Base-by-base conservation (phyloP, 2,329 filamentous ascomycete genomes). In the Fusarium tuaranense region DNA sequence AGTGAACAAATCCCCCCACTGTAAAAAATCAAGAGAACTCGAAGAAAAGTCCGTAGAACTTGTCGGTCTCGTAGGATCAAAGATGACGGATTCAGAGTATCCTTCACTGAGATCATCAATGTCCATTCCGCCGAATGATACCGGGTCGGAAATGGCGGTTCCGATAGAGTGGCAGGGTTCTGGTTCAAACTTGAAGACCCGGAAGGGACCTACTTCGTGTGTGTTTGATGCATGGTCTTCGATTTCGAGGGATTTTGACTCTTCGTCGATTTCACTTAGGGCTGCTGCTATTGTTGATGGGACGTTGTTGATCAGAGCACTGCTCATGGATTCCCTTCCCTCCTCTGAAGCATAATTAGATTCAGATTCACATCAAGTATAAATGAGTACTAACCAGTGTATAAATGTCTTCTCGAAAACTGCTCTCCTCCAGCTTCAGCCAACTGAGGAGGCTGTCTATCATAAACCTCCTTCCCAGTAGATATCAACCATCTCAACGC, bases 1-100 rank as follows among this genome's bases (percentile, higher is more conserved):
- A 1, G 74, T 77, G 39, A 77, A 77, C 2, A 77, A 63, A 18
- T 77, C 75, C 0, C 67, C 68, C 75, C 75, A 77, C 38, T 77
- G 75, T 0, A 77, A 27, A 20, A 76, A 77, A 5, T 77, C 75
- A 0, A 76, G 57, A 0, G 73, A 73, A 0, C 46, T 71, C 0
- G 73, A 48, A 2, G 67, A 55, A 1, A 65, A 70, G 10, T 76
- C 73, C 4, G 58, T 74, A 0, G 63, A 22, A 1, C 18, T n/a
- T 0, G 14, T 5, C 0, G 46, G 25, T 6, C 34, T 32, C 1
- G 22, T 34, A 5, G 48, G 14, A 2, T 60, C 63, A 7, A 36
- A 58, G 1, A 39, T 63, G 1, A 57, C 14, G 0, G 51, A 27
- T 9, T 76, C 75, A 8, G 67, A 55, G 27, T 68, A 64, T 1